These are phyloP conservation scores for Aspergillus chevalieri DNA, from an alignment of 2,329 filamentous ascomycete genomes.

Conservation along the genomic window DNA sequence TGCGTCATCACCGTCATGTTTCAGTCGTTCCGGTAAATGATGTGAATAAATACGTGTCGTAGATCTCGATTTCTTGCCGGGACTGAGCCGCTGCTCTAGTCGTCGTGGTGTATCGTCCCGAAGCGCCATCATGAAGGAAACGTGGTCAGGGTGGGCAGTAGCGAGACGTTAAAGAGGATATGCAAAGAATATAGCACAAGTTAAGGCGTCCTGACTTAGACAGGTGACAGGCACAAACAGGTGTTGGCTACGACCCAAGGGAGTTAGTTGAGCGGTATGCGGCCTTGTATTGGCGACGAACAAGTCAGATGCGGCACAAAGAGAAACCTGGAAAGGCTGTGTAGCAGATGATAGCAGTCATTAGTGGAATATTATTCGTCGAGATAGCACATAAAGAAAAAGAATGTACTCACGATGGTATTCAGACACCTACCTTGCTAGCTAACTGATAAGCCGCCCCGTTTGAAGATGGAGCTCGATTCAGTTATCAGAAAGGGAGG, in stretches of 20 bases:
- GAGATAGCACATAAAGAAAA: background rate
- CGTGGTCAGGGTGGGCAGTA: too few species aligned
- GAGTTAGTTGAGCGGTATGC: constrained; percentile 2
- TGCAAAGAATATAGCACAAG: background rate
- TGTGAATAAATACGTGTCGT: constrained; percentile 41
- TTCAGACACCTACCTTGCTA: background rate
- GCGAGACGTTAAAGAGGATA: background rate
- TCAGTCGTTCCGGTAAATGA: constrained; percentile 53
- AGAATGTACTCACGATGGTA: background rate
- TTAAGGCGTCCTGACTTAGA: background rate
- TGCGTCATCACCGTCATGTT: constrained; percentile 53
- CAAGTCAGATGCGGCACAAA: background rate
- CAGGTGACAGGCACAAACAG: constrained; percentile 8
- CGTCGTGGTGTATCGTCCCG: constrained; percentile 39
- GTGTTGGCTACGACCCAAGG: constrained; percentile 5
- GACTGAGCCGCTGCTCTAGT: constrained; percentile 35
- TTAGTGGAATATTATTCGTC: constrained; percentile 7
- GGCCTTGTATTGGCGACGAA: constrained; percentile 6
- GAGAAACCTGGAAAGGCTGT: constrained; percentile 2
- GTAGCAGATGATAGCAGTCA: constrained; percentile 7
- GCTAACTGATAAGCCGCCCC: background rate
- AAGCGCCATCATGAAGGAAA: constrained; percentile 23
- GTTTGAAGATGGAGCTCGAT: background rate
- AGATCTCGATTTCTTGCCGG: constrained; percentile 38
- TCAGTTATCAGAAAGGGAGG: background rate